A percentile compares a stretch with the other conserved stretches of the same genome.
These are phyloP conservation scores for Tremella yokohamensis DNA, from an alignment of 768 basidiomycete species.

Conservation along the genomic window DNA sequence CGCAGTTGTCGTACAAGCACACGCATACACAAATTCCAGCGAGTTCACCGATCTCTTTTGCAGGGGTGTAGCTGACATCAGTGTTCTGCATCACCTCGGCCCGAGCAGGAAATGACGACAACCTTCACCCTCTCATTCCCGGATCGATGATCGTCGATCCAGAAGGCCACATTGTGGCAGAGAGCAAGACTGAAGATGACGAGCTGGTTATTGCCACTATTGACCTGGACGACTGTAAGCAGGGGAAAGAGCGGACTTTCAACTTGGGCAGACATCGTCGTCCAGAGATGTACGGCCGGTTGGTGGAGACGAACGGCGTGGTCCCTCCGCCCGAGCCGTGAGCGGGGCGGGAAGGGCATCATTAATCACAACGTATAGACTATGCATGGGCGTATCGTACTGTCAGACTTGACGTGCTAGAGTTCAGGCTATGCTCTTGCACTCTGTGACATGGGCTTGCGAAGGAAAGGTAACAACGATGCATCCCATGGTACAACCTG, in stretches of 20 bases:
- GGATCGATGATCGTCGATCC: conserved; percentile 49
- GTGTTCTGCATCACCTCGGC: conserved; percentile 48
- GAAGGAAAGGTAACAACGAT: no score
- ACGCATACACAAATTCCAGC: conserved; percentile 50
- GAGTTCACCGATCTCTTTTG: background rate
- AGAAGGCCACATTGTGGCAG: conserved; percentile 47
- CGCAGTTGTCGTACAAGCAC: conserved; percentile 43
- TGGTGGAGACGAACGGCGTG: conserved; percentile 38
- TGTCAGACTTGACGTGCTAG: no score
- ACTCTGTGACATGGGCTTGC: no score
- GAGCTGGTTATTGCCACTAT: conserved; percentile 45
- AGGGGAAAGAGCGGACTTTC: conserved; percentile 50
- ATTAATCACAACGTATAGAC: no score
- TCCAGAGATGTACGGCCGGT: conserved; percentile 41
- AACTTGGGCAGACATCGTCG: conserved; percentile 45
- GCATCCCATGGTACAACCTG: no score
- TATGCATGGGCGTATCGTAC: no score
- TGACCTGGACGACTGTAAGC: conserved; percentile 45
- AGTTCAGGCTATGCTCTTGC: no score
- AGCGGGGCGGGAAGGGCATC: background rate
- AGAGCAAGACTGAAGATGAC: conserved; percentile 46
- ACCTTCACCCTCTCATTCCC: conserved; percentile 41
- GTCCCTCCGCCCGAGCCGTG: conserved; percentile 30
- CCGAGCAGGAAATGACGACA: conserved; percentile 44
- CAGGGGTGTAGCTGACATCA: conserved; percentile 2